Conservation (phyloP, 495 filamentous ascomycete genomes). For the Annulohypoxylon stygium region DNA sequence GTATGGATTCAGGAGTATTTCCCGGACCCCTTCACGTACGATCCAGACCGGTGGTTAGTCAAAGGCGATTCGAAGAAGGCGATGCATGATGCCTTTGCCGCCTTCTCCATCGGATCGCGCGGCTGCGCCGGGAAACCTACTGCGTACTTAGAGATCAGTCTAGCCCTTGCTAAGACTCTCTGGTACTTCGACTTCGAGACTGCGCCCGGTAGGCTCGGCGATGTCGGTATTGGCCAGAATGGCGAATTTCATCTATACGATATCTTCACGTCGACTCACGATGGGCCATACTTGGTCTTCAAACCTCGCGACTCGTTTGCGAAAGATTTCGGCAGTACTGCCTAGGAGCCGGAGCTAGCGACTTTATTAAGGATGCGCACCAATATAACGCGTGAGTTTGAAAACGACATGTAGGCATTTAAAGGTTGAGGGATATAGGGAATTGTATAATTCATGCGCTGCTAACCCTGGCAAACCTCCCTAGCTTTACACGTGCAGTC, state of each 20-base stretch:
- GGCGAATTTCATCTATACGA: conserved; percentile 58
- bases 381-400: neutral
- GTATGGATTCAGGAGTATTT: conserved; percentile 49
- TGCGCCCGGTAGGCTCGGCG: conserved; percentile 35
- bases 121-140: conserved; percentile 61
- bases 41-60: conserved; percentile 60
- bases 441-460: neutral
- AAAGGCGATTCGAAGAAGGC: conserved; percentile 10
- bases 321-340: conserved; percentile 4
- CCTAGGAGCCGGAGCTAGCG: neutral
- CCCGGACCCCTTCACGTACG: conserved; percentile 56
- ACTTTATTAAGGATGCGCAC: too few species aligned
- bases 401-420: neutral
- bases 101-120: conserved; percentile 60
- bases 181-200: conserved; percentile 53
- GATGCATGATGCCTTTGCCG: conserved; percentile 54
- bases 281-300: conserved; percentile 38
- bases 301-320: conserved; percentile 25
- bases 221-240: conserved; percentile 27
- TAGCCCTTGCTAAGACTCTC: conserved; percentile 50
- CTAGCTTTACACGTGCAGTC: neutral
- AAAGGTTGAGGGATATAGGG: neutral
- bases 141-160: conserved; percentile 58
- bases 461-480: neutral
- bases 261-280: conserved; percentile 36